These are phyloP conservation scores for Lasiodiplodia sp. DNA, from an alignment of 2,329 filamentous ascomycete genomes.

Conservation along the genomic window DNA sequence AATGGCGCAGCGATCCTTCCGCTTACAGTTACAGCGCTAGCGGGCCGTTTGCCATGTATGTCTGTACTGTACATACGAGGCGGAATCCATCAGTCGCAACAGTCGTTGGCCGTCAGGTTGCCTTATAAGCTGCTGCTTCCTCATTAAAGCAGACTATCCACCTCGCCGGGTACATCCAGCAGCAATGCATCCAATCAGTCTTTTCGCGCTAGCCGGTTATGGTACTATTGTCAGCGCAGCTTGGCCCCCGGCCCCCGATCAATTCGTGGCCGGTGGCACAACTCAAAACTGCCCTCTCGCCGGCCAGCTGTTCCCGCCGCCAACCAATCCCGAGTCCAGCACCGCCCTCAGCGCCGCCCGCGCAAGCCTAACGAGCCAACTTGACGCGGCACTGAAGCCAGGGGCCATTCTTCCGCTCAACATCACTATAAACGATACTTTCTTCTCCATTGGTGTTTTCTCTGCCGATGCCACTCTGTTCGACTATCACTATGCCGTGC, in stretches of 20 bases:
- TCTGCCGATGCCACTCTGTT: constrained; percentile 40
- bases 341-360: constrained; percentile 27
- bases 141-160: background rate
- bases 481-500: constrained; percentile 44
- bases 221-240: background rate
- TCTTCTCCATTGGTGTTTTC: constrained; percentile 51
- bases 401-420: background rate
- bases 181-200: background rate
- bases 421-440: constrained; percentile 35
- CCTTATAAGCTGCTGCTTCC: background rate
- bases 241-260: background rate
- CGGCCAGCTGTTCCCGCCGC: constrained; percentile 30
- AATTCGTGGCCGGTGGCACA: background rate
- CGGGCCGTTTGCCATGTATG: constrained; percentile 30
- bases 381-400: background rate
- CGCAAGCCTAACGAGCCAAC: constrained; percentile 15
- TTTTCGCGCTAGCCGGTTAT: background rate
- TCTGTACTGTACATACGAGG: constrained; percentile 30
- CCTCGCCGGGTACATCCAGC: background rate
- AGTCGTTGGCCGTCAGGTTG: background rate
- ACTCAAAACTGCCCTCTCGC: constrained; percentile 28
- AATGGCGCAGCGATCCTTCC: background rate
- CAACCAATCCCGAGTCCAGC: constrained; percentile 20
- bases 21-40: constrained; percentile 30
- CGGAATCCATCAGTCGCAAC: background rate